Evolutionary conservation across 441 rosid species (phyloP), one percentile per base, ranked within the genome.

Genomic region (Jatropha multifida): DNA sequence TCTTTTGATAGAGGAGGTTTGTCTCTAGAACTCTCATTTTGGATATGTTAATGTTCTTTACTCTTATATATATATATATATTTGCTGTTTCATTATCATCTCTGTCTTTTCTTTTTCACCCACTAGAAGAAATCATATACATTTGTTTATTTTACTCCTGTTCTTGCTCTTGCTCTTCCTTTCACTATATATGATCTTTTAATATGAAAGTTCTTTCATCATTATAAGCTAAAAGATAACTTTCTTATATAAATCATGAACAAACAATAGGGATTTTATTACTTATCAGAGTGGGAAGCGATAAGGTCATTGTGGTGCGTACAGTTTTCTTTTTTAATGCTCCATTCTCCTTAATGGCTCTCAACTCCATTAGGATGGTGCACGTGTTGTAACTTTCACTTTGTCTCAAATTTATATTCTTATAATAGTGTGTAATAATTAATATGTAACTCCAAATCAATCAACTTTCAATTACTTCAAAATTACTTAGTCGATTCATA

Each of bases 1-100:
- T 44, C 27, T 66, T 32, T 73, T 32, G 27, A 1, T 10, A 27
- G 18, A 62, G 20, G 82, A 84, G 89, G 88, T 84, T 85, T 80
- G 86, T 83, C 76, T 58, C 72, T 75, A 32, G 20, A 78, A 78
- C 80, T 79, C 82, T 72, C 66, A 56, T 75, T 41, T 63, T 73
- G 20, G 63, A 74, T 59, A 69, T 73, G 27, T 74, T 73, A 52
- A 44, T 18, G 49, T 77, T 77, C 67, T 69, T 72, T 74, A 63
- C 4, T 70, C 54, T 17, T 18, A 14, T 14, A 18, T 54, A 14
- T 14, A 56, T 7, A 58, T 20, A 27, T n/a, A 71, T 14, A 73
- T 37, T 9, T 32, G 59, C 59, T 27, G 23, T 60, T 2, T 2
- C 49, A n/a, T 41, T 74, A 52, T 55, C 61, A 67, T 62, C 65